Evolutionary conservation across 495 filamentous ascomycete genomes (phyloP), one percentile per base, ranked within the genome.

Genomic region (Aspergillus homomorphus): DNA sequence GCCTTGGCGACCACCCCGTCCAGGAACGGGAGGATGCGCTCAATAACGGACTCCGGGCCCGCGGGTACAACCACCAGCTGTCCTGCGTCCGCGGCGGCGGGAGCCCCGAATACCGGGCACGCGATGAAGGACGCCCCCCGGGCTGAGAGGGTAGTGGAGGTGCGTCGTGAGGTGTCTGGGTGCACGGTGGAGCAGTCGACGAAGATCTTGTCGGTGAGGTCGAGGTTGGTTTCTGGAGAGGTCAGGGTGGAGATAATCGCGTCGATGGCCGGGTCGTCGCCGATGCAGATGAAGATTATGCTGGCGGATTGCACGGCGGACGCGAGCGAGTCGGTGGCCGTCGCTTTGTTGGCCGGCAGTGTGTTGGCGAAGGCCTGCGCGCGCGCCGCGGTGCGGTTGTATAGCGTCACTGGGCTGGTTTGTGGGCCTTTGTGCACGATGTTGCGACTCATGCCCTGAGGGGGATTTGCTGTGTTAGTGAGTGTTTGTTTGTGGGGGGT

Each of bases 121-220:
- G 89, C 86, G 24, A 95, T 83, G 72, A 95, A 94, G 42, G 85
- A 73, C 0, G 82, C 90, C 8, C 87, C 88, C 21, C 79, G 79
- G 1, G 68, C 78, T 2, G 70, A 61, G 53, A 89, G 76, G 4
- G 69, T 73, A 56, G 82, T 73, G 45, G 86, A 84, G 5, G 89
- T 63, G 46, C 71, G 73, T 44, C 88, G 80, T 3, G 90, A 89
- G 22, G 89, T 94, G 44, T 92, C 87, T 0, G 92, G 91, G 70
- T 92, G 87, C 38, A 97, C 85, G 45, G 92, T 97, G 1, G 89
- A 93, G 78, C 88, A 92, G 63, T 96, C 91, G 41, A 96, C 77
- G 57, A 96, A 65, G 30, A 68, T 72, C 51, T 78, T 78, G 30
- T 26, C 42, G 15, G 60, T 59, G 5, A 77, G 60, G 52, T 87